Evolutionary conservation across 2,329 filamentous ascomycete genomes (phyloP).

Genomic region (Fusarium sp.): DNA sequence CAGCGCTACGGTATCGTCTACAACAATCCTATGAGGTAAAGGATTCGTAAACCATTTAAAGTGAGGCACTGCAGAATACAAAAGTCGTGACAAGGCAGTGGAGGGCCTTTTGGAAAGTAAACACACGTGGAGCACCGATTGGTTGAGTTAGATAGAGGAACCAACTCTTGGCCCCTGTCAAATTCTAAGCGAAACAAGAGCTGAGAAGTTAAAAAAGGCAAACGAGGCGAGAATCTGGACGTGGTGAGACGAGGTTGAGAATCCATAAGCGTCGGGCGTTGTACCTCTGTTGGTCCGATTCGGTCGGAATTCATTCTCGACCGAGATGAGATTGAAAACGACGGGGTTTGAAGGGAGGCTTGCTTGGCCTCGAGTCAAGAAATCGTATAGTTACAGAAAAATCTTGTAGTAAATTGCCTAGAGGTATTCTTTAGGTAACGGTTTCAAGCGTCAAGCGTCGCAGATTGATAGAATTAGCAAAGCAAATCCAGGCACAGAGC

Average conservation of each 20-base stretch:
- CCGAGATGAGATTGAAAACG: conserved; percentile 10
- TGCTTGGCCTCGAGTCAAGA: background rate
- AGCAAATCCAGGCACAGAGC: conserved; percentile 23
- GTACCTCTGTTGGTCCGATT: conserved; percentile 16
- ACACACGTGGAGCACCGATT: conserved; percentile 36
- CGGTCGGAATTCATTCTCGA: conserved; percentile 17
- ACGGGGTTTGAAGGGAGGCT: background rate
- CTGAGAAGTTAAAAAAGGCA: conserved; percentile 8
- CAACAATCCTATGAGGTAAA: background rate
- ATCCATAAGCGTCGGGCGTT: conserved; percentile 3
- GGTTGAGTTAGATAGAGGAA: conserved; percentile 7
- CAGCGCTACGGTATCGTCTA: background rate
- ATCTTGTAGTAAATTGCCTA: background rate
- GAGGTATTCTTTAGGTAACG: conserved; percentile 22
- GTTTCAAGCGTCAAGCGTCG: conserved; percentile 23
- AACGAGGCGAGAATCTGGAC: conserved; percentile 4
- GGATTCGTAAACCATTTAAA: background rate
- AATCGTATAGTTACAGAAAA: background rate
- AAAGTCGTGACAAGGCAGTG: conserved; percentile 1
- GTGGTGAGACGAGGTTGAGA: conserved; percentile 7
- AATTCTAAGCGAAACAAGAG: conserved; percentile 18
- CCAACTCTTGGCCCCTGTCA: conserved; percentile 20
- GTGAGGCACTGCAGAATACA: background rate
- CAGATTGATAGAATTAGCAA: conserved; percentile 31
- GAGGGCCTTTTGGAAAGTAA: conserved; percentile 5